Base-by-base conservation (phyloP, 495 filamentous ascomycete species). In the Penicillium nucicola region DNA sequence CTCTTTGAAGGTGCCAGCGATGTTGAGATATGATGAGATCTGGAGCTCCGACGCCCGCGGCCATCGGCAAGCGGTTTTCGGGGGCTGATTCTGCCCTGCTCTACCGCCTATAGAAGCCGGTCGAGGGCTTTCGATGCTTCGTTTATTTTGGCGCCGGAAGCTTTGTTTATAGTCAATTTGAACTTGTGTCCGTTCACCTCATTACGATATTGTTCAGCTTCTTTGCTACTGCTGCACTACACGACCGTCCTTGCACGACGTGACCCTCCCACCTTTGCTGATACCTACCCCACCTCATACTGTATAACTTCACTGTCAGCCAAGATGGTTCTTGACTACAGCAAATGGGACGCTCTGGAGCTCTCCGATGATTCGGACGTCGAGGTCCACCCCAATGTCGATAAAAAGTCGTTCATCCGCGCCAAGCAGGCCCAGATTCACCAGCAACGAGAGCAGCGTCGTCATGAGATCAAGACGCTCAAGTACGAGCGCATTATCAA, bases 381-480 rank as follows among this genome's bases (percentile, higher is more conserved):
- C 62, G 93, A 98, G 71, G 92, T 97, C 22, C 93, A 98, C 68
- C 93, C 95, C 48, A 98, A 98, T 72, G 93, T 98, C 68, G 93
- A 98, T 74, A 98, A 98, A 64, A 84, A 86, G 2, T 97, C 93
- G 46, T 98, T 98, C 73, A 98, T 98, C 67, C 89, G 93, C 45
- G 93, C 93, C 48, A 98, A 97, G 75, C 93, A 97, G 71, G 84
- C 87, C 62, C 90, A 97, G 67, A 98, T 98, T 64, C 93, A 98
- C 65, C 80, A 87, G 62, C 85, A 96, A 64, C 86, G 93, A 36
- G 75, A 81, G 48, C 84, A 90, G 57, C 88, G 93, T 45, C 87
- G 85, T 57, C 82, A 88, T 61, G 84, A 95, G 62, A 97, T 98
- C 65, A 81, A 87, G 60, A 95, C 91, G 2, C 75, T 92, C 55